Percentiles rank a stretch among this genome's conserved stretches.
Conservation (phyloP, 306 rosid genomes). For the Lotus japonicus region DNA sequence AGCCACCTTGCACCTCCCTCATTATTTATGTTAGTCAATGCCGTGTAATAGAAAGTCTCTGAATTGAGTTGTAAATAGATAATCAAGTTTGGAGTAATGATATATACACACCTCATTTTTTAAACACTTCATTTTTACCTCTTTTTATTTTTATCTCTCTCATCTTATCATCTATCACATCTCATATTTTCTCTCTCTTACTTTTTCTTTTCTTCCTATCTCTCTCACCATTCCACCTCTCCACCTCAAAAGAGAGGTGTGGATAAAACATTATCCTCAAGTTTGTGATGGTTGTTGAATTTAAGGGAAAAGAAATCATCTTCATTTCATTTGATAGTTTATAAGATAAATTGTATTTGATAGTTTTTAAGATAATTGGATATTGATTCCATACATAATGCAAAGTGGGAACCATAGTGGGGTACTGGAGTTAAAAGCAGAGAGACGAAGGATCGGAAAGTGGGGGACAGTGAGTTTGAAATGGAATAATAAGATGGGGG, state of each 20-base stretch:
- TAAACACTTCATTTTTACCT: no score
- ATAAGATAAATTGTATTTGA: background rate
- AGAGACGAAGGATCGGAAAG: background rate
- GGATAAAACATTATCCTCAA: no score
- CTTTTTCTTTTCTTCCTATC: no score
- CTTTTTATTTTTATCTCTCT: no score
- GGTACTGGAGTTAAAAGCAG: background rate
- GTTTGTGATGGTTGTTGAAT: conserved; percentile 3
- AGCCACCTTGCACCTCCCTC: background rate
- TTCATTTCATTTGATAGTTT: background rate
- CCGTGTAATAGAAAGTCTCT: conserved; percentile 22
- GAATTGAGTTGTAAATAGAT: conserved; percentile 15
- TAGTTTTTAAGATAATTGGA: background rate
- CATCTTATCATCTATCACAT: no score
- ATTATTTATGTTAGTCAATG: conserved; percentile 28
- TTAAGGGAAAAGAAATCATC: background rate
- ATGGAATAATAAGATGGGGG: conserved; percentile 7
- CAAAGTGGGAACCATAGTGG: conserved; percentile 5
- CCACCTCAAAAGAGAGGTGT: no score
- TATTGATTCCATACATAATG: background rate
- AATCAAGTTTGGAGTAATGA: conserved; percentile 8
- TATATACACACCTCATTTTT: no score
- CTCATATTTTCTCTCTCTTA: no score
- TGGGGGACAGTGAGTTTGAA: conserved; percentile 13
- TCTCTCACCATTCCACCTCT: no score